phyloP scores from a whole-genome alignment of 352 stramenopile species.

The Pythium dissimile region DNA sequence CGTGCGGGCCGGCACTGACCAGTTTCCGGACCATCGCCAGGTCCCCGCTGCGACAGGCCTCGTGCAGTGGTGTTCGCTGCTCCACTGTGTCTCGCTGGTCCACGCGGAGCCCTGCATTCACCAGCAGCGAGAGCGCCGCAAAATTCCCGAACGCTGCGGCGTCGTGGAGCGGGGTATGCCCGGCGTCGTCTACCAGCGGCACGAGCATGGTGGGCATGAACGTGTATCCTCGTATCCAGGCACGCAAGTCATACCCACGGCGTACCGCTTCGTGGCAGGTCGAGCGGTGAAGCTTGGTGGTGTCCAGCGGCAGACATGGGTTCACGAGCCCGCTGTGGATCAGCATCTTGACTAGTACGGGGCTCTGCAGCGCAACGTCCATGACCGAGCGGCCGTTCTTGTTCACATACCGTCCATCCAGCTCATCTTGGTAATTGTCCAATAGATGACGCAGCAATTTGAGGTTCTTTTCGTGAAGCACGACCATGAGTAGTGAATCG shows the following conservation, averaged over 20 bases:
- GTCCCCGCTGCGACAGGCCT: constrained; percentile 17
- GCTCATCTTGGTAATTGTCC: neutral
- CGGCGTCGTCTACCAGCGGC: constrained; percentile 13
- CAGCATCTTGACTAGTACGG: constrained; percentile 1
- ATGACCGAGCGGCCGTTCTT: constrained; percentile 4
- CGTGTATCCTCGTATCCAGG: constrained; percentile 19
- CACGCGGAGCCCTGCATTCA: constrained; percentile 11
- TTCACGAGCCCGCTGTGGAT: constrained; percentile 12
- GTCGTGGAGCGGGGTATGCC: constrained; percentile 22
- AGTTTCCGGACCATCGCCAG: constrained; percentile 6
- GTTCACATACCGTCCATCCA: constrained; percentile 7
- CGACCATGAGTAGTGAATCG: constrained; percentile 17
- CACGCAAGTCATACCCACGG: constrained; percentile 23
- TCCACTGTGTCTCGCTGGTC: neutral
- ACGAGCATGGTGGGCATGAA: constrained; percentile 19
- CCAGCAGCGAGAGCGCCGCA: constrained; percentile 11
- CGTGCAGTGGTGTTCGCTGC: constrained; percentile 15
- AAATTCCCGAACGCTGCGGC: constrained; percentile 18
- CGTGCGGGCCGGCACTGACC: neutral
- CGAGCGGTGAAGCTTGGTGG: constrained; percentile 13
- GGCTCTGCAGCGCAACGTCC: constrained; percentile 15
- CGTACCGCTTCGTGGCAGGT: constrained; percentile 22
- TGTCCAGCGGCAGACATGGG: constrained; percentile 10
- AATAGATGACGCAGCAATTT: constrained; percentile 9
- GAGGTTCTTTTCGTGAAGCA: constrained; percentile 2